Base-by-base conservation (phyloP, 495 filamentous ascomycete species). In the Hypoxylon fuscum region DNA sequence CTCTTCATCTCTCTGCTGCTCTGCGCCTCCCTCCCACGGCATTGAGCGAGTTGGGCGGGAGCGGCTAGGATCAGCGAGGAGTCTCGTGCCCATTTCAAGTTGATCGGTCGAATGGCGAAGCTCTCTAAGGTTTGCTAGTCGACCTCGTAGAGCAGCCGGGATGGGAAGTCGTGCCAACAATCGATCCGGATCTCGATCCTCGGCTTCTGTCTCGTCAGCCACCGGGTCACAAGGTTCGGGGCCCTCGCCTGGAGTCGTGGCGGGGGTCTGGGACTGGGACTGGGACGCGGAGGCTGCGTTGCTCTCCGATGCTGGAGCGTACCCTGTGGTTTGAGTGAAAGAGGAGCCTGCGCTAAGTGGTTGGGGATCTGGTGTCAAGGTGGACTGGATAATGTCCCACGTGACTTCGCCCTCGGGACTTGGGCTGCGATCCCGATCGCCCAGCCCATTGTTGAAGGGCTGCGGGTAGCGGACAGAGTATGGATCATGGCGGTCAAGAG, bases 361-460 rank as follows among this genome's bases (percentile, higher is more conserved):
- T 45, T 87, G 88, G 7, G 87, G 85, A 72, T 96, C 93, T 3
- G 90, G 91, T 0, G 89, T 85, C 42, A 97, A 85, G 1, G 91
- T 95, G 7, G 83, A 87, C 52, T 91, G 81, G 59, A 96, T 81
- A 8, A 87, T 91, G 43, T 93, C 88, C 93, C 93, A 97, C 14
- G 81, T 79, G 46, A 83, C 81, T 46, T 86, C 86, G 29, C 75
- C 84, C 43, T 90, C 88, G 2, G 92, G 90, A 71, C 90, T 93
- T 46, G 90, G 77, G 68, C 92, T 96, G 37, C 92, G 84, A 52
- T 91, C 86, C 34, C 91, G 87, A 72, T 96, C 92, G 12, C 92
- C 92, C 23, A 96, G 81, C 11, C 92, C 92, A 76, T 94, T 88
- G 4, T 88, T 6, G 40, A 27, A n/a, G n/a, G n/a, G n/a, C n/a